Evolutionary conservation across 2,329 filamentous ascomycete species (phyloP).

Genomic region (Fusarium bactridioides): DNA sequence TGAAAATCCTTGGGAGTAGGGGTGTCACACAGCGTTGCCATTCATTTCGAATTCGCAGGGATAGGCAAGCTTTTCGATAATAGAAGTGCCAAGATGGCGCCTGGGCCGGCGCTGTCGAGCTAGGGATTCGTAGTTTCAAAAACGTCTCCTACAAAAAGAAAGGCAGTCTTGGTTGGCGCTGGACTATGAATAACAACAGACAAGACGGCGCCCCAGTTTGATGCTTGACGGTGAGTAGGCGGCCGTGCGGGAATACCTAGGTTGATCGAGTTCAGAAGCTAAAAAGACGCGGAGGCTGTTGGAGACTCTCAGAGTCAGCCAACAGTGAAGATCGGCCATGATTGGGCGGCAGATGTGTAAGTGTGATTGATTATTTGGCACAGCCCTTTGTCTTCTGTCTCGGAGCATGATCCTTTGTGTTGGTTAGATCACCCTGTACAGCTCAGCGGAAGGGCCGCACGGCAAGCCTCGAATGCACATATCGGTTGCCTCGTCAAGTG

Average conservation of each 20-base stretch:
- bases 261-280: conserved; percentile 16
- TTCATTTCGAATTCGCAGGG: conserved; percentile 21
- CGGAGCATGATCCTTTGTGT: conserved; percentile 24
- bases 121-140: neutral
- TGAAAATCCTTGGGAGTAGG: conserved; percentile 7
- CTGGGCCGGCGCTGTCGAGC: conserved; percentile 5
- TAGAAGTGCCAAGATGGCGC: conserved; percentile 20
- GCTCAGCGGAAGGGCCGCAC: conserved; percentile 23
- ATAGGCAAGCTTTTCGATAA: conserved; percentile 28
- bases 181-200: conserved; percentile 14
- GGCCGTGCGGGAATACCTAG: conserved; percentile 17
- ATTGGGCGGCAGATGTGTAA: conserved; percentile 24
- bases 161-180: conserved; percentile 12
- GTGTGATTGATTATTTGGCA: conserved; percentile 34
- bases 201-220: conserved; percentile 29
- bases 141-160: neutral
- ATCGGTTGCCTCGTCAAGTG: conserved; percentile 8
- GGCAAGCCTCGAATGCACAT: conserved; percentile 7
- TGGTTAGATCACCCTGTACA: conserved; percentile 26
- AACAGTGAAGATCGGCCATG: neutral
- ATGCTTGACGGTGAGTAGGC: conserved; percentile 22
- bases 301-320: conserved; percentile 17
- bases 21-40: conserved; percentile 27
- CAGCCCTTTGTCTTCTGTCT: conserved; percentile 29
- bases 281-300: conserved; percentile 16